Percentiles rank a stretch among this genome's conserved stretches.
phyloP scores from a whole-genome alignment of 257 asterid species.

The Nicotiana tomentosiformis region DNA sequence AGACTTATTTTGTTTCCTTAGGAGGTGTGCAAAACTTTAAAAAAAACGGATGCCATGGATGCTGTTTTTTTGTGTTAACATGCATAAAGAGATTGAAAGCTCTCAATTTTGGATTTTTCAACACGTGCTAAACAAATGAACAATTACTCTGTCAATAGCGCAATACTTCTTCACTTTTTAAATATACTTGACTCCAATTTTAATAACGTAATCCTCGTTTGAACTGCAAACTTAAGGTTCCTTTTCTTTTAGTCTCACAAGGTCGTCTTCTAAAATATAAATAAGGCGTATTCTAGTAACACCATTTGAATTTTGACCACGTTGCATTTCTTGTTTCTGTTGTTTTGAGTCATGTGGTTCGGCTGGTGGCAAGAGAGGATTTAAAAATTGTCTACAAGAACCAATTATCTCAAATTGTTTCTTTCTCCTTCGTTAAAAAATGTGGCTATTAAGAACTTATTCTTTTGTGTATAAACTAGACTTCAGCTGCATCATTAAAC shows the following conservation, averaged over 20 bases:
- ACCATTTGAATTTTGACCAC: not conserved
- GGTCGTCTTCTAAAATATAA: not conserved
- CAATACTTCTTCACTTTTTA: too few species aligned
- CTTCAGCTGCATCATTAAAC: too few species aligned
- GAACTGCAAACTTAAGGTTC: not conserved
- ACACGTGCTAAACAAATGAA: not conserved
- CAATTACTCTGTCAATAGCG: not conserved
- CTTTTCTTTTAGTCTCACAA: not conserved
- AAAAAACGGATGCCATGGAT: too few species aligned
- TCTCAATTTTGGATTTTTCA: not conserved
- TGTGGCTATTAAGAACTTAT: not conserved
- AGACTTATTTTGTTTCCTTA: too few species aligned
- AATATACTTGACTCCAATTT: too few species aligned
- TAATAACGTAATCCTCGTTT: too few species aligned
- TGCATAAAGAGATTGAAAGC: not conserved
- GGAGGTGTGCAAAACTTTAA: too few species aligned
- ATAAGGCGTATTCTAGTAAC: not conserved
- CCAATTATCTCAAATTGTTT: not conserved
- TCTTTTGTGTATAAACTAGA: not conserved
- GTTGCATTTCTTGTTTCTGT: not conserved
- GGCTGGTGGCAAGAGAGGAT: too few species aligned
- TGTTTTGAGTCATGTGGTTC: too few species aligned
- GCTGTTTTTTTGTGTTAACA: not conserved
- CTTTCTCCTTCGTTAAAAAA: not conserved
- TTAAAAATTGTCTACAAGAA: not conserved